Evolutionary conservation across 441 rosid genomes (phyloP), one percentile per base, ranked within the genome.

Genomic region (Adansonia rubrostipa): DNA sequence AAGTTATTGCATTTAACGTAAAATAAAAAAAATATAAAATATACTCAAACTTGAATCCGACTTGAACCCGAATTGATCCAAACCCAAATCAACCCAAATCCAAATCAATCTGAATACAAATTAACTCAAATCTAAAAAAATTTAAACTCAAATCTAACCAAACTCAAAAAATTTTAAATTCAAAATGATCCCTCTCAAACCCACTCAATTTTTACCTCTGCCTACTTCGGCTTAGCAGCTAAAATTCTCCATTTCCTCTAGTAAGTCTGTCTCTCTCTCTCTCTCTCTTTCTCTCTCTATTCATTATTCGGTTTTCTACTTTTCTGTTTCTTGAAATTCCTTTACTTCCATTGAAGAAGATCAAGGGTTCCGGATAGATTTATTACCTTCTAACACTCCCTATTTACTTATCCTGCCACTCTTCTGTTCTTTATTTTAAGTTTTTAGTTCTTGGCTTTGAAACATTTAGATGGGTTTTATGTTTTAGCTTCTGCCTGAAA

Each of bases 351-450:
- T 6, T 11, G 45, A 36, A 17, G 15, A 33, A 33, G 24, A 53
- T 9, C 51, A 51, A 76, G 73, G 62, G 47, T 73, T 51, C 62
- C 11, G 22, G 6, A 20, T 22, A 28, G 33, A 28, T 28, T 66
- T 72, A 62, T 11, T 15, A 9, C 53, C 53, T 48, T 24, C 22
- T 71, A 13, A 14, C 4, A 10, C 61, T 73, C 54, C 63, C 44
- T 42, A 7, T 66, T 71, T 75, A 19, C 75, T 36, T 65, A 45
- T 68, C 11, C 36, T 76, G 44, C 63, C 74, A 28, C 54, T 77
- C 1, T 24, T 19, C 69, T 58, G 36, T 57, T 77, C 58, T 36
- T 40, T 42, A 19, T 44, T 60, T 58, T 53, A 10, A 14, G 6
- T 9, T 45, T 68, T 15, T 22, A 2, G 40, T 20, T 20, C 33